phyloP scores from a whole-genome alignment of 1,284 basidiomycete genomes.

The Sphagnurus paluster region DNA sequence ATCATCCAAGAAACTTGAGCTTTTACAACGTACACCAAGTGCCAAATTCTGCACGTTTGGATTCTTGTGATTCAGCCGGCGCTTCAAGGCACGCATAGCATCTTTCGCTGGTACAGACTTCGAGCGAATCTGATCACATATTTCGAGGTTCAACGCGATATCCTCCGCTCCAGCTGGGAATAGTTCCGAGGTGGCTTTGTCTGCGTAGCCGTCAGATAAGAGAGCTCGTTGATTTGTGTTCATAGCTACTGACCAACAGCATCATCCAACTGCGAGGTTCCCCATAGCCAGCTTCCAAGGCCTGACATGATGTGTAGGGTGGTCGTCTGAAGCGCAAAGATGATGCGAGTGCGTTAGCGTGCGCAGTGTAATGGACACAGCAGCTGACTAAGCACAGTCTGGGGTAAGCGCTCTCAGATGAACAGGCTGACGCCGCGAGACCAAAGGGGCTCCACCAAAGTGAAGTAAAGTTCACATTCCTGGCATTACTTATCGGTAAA shows the following conservation, averaged over 20 bases:
- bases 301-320: conserved; percentile 40
- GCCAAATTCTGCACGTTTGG: conserved; percentile 93
- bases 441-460: no score
- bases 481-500: no score
- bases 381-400: no score
- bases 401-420: no score
- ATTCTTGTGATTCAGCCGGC: conserved; percentile 90
- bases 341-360: no score
- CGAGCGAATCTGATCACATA: conserved; percentile 95
- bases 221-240: background rate
- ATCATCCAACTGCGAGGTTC: conserved; percentile 74
- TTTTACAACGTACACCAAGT: conserved; percentile 69
- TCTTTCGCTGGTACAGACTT: conserved; percentile 86
- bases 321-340: no score
- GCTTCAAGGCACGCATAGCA: conserved; percentile 88
- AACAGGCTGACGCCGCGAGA: no score
- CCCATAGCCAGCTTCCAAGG: conserved; percentile 66
- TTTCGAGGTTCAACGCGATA: conserved; percentile 92
- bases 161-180: conserved; percentile 83
- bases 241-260: conserved; percentile 58
- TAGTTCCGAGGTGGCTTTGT: conserved; percentile 90
- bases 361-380: no score
- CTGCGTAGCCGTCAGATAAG: conserved; percentile 40
- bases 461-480: no score
- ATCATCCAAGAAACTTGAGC: background rate